These are phyloP conservation scores for Austroboletus festivus DNA, from an alignment of 768 basidiomycete species.

Conservation along the genomic window DNA sequence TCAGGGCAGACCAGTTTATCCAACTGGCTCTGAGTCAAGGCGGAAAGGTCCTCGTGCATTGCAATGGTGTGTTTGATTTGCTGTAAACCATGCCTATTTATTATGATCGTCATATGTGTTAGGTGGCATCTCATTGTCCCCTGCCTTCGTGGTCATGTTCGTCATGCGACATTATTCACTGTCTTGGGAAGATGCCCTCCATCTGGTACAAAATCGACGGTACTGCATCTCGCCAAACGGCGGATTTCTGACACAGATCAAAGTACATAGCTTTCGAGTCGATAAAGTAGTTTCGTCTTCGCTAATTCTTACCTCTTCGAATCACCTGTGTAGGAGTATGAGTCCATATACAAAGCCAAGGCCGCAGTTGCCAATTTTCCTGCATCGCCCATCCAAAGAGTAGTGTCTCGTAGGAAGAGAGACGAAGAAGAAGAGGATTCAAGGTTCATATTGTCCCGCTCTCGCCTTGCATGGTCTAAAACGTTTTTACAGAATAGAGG, in stretches of 20 bases:
- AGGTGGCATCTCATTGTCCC: conserved; percentile 88
- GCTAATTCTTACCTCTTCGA: conserved; percentile 2
- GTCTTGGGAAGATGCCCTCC: conserved; percentile 86
- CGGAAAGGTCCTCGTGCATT: conserved; percentile 83
- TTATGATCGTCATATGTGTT: background rate
- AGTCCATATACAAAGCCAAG: conserved; percentile 84
- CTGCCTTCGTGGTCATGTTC: conserved; percentile 90
- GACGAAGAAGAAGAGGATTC: conserved; percentile 70
- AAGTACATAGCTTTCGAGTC: conserved; percentile 44
- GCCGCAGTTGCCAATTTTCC: conserved; percentile 65
- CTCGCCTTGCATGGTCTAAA: background rate
- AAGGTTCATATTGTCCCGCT: conserved; percentile 25
- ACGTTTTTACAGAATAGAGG: conserved; percentile 33
- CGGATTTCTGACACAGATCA: conserved; percentile 89
- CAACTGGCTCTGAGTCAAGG: conserved; percentile 53
- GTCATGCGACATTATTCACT: conserved; percentile 83
- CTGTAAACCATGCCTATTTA: background rate
- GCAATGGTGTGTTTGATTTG: conserved; percentile 59
- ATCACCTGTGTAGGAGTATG: conserved; percentile 65
- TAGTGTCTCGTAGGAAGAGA: conserved; percentile 61
- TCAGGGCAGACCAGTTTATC: conserved; percentile 75
- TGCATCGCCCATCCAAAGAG: conserved; percentile 36
- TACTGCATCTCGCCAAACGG: conserved; percentile 94
- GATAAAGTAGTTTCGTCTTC: background rate
- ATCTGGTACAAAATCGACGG: conserved; percentile 83